Percentiles rank a stretch among this genome's conserved stretches.
phyloP scores from a whole-genome alignment of 163 green algal species.

The Prototheca stagnorum region DNA sequence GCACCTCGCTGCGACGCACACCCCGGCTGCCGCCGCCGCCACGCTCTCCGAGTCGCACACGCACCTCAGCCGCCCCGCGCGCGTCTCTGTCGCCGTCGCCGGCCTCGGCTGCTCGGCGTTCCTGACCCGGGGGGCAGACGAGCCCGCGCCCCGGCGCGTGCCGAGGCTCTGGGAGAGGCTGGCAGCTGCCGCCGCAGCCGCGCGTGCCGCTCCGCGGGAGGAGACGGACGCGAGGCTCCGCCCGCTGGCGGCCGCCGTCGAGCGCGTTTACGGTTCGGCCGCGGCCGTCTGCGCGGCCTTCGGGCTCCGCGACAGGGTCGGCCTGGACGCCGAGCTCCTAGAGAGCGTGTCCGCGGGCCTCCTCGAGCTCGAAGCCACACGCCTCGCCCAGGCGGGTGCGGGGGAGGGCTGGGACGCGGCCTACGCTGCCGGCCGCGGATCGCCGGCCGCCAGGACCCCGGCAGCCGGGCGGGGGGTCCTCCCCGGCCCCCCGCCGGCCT shows the following conservation, averaged over 20 bases:
- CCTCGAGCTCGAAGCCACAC: constrained; percentile 24
- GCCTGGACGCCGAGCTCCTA: constrained; percentile 44
- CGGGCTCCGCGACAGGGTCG: constrained; percentile 33
- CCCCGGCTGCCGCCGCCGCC: too few species aligned
- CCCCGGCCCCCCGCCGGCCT: too few species aligned
- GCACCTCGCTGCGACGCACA: too few species aligned
- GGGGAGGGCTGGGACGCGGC: neutral
- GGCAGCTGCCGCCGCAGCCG: constrained; percentile 5
- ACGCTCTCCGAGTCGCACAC: neutral
- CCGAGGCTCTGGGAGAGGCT: constrained; percentile 18
- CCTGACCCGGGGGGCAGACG: constrained; percentile 45
- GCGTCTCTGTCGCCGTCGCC: constrained; percentile 43
- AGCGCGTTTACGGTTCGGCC: constrained; percentile 60
- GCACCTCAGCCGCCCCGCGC: constrained; percentile 11
- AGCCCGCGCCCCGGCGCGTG: neutral
- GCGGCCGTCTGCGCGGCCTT: constrained; percentile 67
- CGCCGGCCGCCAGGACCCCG: too few species aligned
- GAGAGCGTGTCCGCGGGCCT: constrained; percentile 41
- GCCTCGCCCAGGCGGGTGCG: neutral
- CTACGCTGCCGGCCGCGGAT: neutral
- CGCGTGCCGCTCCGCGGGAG: constrained; percentile 1
- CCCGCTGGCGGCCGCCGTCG: constrained; percentile 33
- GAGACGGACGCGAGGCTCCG: constrained; percentile 12
- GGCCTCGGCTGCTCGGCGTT: constrained; percentile 43
- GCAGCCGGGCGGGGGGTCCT: too few species aligned